Evolutionary conservation across 2,329 filamentous ascomycete species (phyloP), one percentile per base, ranked within the genome.

Genomic region (Xylariaceae sp.): DNA sequence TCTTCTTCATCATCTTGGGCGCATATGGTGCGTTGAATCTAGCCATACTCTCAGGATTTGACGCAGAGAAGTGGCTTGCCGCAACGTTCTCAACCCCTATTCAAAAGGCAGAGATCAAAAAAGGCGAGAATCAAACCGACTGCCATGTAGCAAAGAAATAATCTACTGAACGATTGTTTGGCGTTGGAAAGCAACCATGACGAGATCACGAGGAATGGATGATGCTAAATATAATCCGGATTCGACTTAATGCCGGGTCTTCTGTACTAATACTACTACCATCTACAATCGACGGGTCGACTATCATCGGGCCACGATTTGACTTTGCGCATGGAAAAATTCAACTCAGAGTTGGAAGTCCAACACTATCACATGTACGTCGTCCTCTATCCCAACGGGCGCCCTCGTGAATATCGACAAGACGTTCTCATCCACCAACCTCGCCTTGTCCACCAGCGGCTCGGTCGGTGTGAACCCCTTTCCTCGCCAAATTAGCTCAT

Each of bases 391-490:
- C n/a, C 35, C 56, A 1, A 39, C 53, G 45, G 42, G 57, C 58
- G 62, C 64, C 44, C 70, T 68, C 23, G 71, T 68, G 53, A 75
- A 72, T 39, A 76, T 64, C 1, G 74, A 76, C 55, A 77, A 55
- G 30, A 75, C 64, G 44, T 72, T 70, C 17, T 75, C 74, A 15
- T 70, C 48, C 8, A 69, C 68, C 13, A 77, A 64, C 47, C 75
- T 68, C n/a, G 69, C 66, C 4, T 68, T 70, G 58, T 78, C 75
- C 35, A 76, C 68, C 35, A 77, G 60, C 6, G 76, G 75, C 59
- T 77, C 75, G 0, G 74, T 74, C 8, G 71, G 70, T n/a, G 73
- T 68, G 50, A 68, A 72, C 10, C 72, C 72, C 0, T 65, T 62
- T 1, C 69, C 69, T n/a, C 50, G 66, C 76, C 76, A 77, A 2